A percentile compares a stretch with the other conserved stretches of the same genome.
Evolutionary conservation across 1,284 basidiomycete genomes (phyloP).

Genomic region (Abortiporus biennis): DNA sequence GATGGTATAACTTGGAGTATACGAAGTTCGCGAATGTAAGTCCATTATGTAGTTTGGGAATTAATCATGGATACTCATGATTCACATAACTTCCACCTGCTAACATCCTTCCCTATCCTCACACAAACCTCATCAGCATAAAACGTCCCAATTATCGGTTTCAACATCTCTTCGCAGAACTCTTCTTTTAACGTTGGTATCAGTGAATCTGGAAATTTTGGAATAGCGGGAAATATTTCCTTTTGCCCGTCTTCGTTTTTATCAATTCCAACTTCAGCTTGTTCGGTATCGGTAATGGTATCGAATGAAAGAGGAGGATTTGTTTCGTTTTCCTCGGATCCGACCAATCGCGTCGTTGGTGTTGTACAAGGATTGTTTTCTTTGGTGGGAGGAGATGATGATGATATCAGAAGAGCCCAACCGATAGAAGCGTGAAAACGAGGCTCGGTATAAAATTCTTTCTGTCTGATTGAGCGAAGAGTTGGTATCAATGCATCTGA

Average conservation of each 20-base stretch:
- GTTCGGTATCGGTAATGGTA: too few species aligned
- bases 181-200: slow-evolving; percentile 41
- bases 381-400: neutral
- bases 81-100: slow-evolving; percentile 31
- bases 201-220: slow-evolving; percentile 42
- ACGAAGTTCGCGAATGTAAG: too few species aligned
- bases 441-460: slow-evolving; percentile 66
- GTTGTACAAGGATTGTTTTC: too few species aligned
- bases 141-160: slow-evolving; percentile 44
- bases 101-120: slow-evolving; percentile 61
- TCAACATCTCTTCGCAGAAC: slow-evolving; percentile 29
- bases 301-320: too few species aligned
- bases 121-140: slow-evolving; percentile 46
- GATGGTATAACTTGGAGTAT: too few species aligned
- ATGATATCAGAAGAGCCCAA: slow-evolving; percentile 51
- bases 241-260: too few species aligned
- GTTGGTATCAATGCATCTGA: slow-evolving; percentile 46
- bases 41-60: neutral
- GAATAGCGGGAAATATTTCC: slow-evolving; percentile 38
- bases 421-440: slow-evolving; percentile 79
- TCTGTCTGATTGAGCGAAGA: slow-evolving; percentile 55
- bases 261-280: too few species aligned
- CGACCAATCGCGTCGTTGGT: too few species aligned
- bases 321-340: too few species aligned
- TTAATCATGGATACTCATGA: slow-evolving; percentile 6